Evolutionary conservation across 2,329 filamentous ascomycete species (phyloP).

Genomic region (Neobulgaria alba): DNA sequence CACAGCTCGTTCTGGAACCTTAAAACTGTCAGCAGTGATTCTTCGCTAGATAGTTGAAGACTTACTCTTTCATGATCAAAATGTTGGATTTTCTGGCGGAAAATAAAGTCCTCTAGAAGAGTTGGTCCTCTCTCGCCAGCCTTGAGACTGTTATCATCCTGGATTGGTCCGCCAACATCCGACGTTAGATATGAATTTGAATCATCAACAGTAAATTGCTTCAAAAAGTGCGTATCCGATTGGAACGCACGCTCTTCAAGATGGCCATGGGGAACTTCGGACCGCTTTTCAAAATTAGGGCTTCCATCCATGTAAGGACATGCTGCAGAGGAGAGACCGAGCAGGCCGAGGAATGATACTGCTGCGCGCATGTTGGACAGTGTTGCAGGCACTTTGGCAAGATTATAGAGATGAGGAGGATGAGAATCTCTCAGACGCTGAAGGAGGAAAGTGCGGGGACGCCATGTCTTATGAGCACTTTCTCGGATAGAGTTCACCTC

Average conservation of each 20-base stretch:
- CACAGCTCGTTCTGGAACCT: slow-evolving; percentile 57
- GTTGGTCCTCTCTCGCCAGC: slow-evolving; percentile 56
- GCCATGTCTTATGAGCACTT: too few relatives aligned
- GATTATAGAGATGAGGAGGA: too few relatives aligned
- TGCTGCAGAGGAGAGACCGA: slow-evolving; percentile 28
- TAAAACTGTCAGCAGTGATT: too few relatives aligned
- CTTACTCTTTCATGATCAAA: slow-evolving; percentile 74
- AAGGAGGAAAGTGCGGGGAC: too few relatives aligned
- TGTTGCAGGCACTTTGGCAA: too few relatives aligned
- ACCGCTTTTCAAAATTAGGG: slow-evolving; percentile 13
- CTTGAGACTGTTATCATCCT: slow-evolving; percentile 68
- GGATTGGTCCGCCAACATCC: slow-evolving; percentile 62
- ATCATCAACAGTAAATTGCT: slow-evolving; percentile 42
- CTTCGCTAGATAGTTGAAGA: too few relatives aligned
- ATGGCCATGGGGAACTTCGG: slow-evolving; percentile 1
- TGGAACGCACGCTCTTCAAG: not conserved
- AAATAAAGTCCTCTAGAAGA: slow-evolving; percentile 65
- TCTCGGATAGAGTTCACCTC: too few relatives aligned
- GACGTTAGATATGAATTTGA: slow-evolving; percentile 49
- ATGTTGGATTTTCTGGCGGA: slow-evolving; percentile 65
- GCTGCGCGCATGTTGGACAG: too few relatives aligned
- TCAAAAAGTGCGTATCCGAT: slow-evolving; percentile 21
- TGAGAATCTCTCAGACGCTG: too few relatives aligned
- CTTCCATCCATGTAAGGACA: slow-evolving; percentile 34
- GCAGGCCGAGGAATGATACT: slow-evolving; percentile 10